Percentiles rank a stretch among this genome's conserved stretches.
phyloP scores from a whole-genome alignment of 2,329 filamentous ascomycete genomes.

The Alternaria arbusti region DNA sequence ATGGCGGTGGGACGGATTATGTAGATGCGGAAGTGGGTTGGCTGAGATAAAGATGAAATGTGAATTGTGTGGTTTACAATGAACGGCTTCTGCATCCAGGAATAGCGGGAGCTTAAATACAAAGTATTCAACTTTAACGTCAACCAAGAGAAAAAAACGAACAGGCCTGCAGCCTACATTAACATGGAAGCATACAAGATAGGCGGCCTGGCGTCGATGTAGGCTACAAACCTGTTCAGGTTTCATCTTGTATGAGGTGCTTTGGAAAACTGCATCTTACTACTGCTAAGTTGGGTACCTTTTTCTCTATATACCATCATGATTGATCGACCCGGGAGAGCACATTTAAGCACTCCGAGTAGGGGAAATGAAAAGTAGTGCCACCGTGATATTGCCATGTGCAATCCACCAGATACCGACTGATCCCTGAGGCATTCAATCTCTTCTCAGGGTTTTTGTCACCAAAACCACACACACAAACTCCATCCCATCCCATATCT shows the following conservation, averaged over 20 bases:
- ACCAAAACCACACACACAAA: background rate
- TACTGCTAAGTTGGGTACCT: background rate
- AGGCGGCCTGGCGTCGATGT: background rate
- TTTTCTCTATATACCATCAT: background rate
- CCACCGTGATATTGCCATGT: background rate
- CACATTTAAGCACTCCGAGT: background rate
- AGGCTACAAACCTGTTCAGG: background rate
- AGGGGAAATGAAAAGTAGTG: background rate
- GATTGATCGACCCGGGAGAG: background rate
- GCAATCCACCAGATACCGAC: background rate
- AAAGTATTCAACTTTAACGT: background rate
- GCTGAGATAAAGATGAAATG: background rate
- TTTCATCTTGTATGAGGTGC: background rate
- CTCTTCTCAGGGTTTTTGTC: background rate
- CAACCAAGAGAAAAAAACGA: background rate
- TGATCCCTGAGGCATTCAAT: background rate
- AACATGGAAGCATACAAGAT: background rate
- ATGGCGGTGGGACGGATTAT: background rate
- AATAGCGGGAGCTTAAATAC: slow-evolving; percentile 1
- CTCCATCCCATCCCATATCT: background rate
- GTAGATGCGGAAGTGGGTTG: background rate
- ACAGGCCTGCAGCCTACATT: background rate
- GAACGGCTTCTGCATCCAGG: background rate
- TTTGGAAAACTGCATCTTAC: background rate
- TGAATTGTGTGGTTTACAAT: background rate